Conservation (phyloP, 441 rosid species). For the Erodium texanum region DNA sequence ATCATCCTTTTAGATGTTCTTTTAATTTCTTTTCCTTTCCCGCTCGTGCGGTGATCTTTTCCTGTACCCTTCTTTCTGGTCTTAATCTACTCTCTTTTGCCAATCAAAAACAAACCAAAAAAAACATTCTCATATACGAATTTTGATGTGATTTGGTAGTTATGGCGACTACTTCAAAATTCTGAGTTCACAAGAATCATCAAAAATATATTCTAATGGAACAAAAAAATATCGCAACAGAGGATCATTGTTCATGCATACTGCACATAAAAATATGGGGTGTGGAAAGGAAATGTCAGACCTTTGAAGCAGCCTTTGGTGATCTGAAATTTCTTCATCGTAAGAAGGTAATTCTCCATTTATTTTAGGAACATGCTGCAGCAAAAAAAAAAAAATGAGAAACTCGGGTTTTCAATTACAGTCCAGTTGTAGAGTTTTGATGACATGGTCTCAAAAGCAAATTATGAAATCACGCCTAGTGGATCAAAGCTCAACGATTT, state of each 20-base stretch:
- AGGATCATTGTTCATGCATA: not conserved
- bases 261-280: not conserved
- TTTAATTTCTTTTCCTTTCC: too few relatives aligned
- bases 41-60: too few relatives aligned
- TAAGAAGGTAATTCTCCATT: conserved; percentile 75
- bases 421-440: too few relatives aligned
- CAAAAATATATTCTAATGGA: not conserved
- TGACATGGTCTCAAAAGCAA: too few relatives aligned
- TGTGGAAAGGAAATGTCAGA: conserved; percentile 12
- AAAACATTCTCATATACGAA: not conserved
- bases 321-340: conserved; percentile 76
- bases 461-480: too few relatives aligned
- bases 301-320: conserved; percentile 83
- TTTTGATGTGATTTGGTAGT: not conserved
- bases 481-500: too few relatives aligned
- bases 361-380: conserved; percentile 83
- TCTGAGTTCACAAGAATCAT: not conserved
- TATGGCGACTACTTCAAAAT: not conserved
- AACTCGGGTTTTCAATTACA: conserved; percentile 10
- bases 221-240: not conserved
- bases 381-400: conserved; percentile 12
- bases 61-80: too few relatives aligned
- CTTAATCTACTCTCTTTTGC: too few relatives aligned
- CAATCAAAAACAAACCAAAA: too few relatives aligned
- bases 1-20: too few relatives aligned